These are phyloP conservation scores for Wickerhamiella pararugosa DNA, from an alignment of 1,139 yeast species.

Conservation along the genomic window DNA sequence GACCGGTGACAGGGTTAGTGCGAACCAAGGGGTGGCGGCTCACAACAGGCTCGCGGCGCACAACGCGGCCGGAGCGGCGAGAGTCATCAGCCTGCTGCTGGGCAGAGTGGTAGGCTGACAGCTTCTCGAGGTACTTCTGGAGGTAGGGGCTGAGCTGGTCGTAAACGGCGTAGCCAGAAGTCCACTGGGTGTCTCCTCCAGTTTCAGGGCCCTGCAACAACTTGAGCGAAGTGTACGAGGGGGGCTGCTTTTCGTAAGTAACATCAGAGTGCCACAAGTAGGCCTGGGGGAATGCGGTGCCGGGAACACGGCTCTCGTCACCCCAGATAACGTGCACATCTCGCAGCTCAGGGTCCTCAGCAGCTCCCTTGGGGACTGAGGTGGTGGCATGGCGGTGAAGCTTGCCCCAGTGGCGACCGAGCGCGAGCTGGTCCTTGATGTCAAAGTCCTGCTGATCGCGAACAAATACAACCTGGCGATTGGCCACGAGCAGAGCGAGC, in stretches of 20 bases:
- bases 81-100: conserved; percentile 51
- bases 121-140: conserved; percentile 38
- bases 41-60: conserved; percentile 45
- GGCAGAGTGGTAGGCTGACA: conserved; percentile 54
- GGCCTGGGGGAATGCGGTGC: conserved; percentile 19
- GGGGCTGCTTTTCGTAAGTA: conserved; percentile 56
- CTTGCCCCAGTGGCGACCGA: conserved; percentile 50
- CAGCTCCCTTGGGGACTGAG: conserved; percentile 41
- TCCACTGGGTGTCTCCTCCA: conserved; percentile 66
- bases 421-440: conserved; percentile 38
- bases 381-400: conserved; percentile 64
- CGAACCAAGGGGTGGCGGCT: conserved; percentile 54
- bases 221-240: conserved; percentile 48
- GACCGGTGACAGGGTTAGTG: conserved; percentile 52
- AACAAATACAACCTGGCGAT: conserved; percentile 50
- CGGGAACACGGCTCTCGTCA: conserved; percentile 20
- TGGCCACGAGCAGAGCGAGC: conserved; percentile 44
- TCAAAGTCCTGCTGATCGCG: conserved; percentile 48
- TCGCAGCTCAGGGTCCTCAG: conserved; percentile 27
- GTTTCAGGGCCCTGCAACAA: conserved; percentile 45
- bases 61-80: conserved; percentile 39
- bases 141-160: conserved; percentile 50
- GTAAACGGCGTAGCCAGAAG: conserved; percentile 51
- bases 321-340: conserved; percentile 47
- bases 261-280: conserved; percentile 52